Conservation (phyloP, 495 filamentous ascomycete species). For the Penicillium coffeae region DNA sequence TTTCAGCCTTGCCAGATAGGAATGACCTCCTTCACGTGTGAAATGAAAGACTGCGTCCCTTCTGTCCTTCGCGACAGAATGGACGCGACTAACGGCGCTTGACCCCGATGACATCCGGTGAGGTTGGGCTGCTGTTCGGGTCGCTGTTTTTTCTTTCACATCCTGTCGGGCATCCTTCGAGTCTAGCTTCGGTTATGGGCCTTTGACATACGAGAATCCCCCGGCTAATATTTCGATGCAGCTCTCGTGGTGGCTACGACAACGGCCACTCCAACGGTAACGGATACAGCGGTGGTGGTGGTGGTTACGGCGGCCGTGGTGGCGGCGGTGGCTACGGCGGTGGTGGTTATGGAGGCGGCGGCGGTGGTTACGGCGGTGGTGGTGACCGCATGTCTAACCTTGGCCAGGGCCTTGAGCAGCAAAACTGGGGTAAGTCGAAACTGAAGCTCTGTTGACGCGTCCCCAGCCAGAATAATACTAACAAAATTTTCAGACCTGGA, state of each 20-base stretch:
- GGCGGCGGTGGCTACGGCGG: conserved; percentile 50
- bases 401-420: conserved; percentile 77
- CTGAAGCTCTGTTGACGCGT: neutral
- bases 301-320: conserved; percentile 41
- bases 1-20: neutral
- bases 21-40: too few species aligned
- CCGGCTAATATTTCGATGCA: conserved; percentile 21
- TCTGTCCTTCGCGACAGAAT: too few species aligned
- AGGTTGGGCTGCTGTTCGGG: conserved; percentile 2
- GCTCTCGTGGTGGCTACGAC: conserved; percentile 42
- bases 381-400: conserved; percentile 94
- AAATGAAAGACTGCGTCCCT: too few species aligned
- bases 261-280: conserved; percentile 51
- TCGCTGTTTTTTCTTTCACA: neutral
- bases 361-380: conserved; percentile 51
- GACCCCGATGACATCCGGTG: too few species aligned
- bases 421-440: conserved; percentile 71
- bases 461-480: conserved; percentile 19
- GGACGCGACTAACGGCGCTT: too few species aligned
- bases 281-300: conserved; percentile 42
- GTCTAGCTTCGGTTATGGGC: neutral
- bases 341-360: conserved; percentile 49
- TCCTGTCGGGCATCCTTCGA: neutral
- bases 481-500: conserved; percentile 56
- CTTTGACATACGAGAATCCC: too few species aligned